Percentiles rank a stretch among this genome's conserved stretches.
Conservation (phyloP, 2,329 filamentous ascomycete species). For the Fusarium pseudocircinatum region DNA sequence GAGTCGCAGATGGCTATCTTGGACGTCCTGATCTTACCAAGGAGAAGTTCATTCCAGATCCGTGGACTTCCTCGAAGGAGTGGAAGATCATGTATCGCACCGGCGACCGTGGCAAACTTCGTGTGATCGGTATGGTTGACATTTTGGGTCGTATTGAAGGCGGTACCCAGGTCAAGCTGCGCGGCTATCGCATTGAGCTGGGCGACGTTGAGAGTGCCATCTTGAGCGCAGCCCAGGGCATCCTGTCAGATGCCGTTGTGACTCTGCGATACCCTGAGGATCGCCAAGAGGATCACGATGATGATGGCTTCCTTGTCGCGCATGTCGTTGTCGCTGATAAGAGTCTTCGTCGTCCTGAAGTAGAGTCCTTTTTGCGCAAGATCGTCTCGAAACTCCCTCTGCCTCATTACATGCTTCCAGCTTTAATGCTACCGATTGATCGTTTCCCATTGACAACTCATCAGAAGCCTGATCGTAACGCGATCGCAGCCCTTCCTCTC, state of each 20-base stretch:
- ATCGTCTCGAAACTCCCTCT: background rate
- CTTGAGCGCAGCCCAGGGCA: background rate
- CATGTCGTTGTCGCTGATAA: background rate
- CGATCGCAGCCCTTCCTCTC: background rate
- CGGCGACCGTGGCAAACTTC: conserved; percentile 34
- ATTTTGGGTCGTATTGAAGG: conserved; percentile 51
- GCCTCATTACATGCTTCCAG: background rate
- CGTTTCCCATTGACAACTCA: background rate
- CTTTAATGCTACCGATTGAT: background rate
- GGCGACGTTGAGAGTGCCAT: conserved; percentile 46
- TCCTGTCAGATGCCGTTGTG: conserved; percentile 1
- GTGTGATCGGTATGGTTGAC: conserved; percentile 47
- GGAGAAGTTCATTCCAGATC: conserved; percentile 4
- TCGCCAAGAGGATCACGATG: background rate
- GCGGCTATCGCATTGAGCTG: conserved; percentile 58
- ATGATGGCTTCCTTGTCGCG: background rate
- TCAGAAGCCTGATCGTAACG: background rate
- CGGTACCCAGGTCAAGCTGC: conserved; percentile 58
- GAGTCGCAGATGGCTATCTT: conserved; percentile 8
- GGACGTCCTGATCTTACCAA: background rate
- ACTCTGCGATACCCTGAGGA: background rate
- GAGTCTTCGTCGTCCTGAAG: background rate
- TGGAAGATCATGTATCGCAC: conserved; percentile 25
- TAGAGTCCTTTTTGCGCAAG: background rate
- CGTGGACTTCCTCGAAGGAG: background rate